phyloP scores from a whole-genome alignment of 257 asterid species.

The Jacaranda mimosifolia region DNA sequence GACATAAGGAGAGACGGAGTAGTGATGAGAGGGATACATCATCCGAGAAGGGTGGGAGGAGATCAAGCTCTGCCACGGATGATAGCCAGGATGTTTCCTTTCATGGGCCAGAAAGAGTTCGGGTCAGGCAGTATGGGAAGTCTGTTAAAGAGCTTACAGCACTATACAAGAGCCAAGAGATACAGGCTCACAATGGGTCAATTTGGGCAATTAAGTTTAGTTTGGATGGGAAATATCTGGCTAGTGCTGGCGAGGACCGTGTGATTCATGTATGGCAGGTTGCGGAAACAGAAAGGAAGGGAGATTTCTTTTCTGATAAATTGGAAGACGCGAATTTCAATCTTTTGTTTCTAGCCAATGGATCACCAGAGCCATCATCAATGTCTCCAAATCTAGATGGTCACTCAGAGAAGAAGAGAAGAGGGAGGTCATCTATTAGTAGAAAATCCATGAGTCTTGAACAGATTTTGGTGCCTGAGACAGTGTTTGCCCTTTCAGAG shows the following conservation, averaged over 20 bases:
- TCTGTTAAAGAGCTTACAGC: conserved; percentile 89
- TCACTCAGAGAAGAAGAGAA: conserved; percentile 74
- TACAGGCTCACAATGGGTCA: conserved; percentile 91
- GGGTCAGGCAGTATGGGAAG: conserved; percentile 91
- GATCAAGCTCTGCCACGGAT: conserved; percentile 98
- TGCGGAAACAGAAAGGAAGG: conserved; percentile 84
- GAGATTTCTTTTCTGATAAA: conserved; percentile 76
- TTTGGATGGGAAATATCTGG: conserved; percentile 95
- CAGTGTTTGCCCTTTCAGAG: conserved; percentile 79
- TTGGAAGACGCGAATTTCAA: conserved; percentile 85
- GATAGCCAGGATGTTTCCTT: conserved; percentile 92
- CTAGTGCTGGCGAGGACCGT: conserved; percentile 99
- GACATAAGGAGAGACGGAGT: conserved; percentile 79
- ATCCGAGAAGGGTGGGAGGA: conserved; percentile 95
- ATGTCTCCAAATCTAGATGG: conserved; percentile 83
- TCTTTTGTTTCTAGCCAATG: conserved; percentile 71
- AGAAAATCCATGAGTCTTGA: conserved; percentile 88
- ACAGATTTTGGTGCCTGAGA: conserved; percentile 85
- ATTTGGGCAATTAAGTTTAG: conserved; percentile 97
- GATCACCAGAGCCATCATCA: conserved; percentile 81
- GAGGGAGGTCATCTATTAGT: conserved; percentile 83
- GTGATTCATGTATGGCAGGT: conserved; percentile 96
- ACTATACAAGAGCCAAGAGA: conserved; percentile 89
- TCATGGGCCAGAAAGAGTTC: conserved; percentile 87
- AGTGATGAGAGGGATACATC: conserved; percentile 97